Conservation (phyloP, 2,329 filamentous ascomycete genomes). For the Torrubiella hemipterigena region DNA sequence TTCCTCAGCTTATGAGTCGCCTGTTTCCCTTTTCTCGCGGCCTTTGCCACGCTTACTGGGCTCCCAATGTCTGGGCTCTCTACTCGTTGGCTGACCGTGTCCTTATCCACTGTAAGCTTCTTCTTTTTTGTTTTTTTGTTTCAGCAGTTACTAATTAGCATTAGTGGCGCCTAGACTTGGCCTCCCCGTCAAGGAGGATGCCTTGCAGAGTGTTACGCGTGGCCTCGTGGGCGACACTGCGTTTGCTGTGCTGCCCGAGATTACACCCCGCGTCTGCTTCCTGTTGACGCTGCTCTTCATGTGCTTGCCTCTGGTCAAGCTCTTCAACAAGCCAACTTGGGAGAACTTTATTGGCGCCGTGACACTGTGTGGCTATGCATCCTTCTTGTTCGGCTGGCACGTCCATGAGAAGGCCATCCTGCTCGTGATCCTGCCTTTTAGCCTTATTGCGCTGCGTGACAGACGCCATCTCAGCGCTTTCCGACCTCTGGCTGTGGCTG, state of each 20-base stretch:
- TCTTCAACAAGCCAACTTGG: constrained; percentile 73
- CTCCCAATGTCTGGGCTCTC: constrained; percentile 91
- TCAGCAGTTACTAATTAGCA: background rate
- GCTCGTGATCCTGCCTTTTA: constrained; percentile 90
- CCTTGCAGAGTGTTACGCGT: constrained; percentile 79
- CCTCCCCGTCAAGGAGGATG: constrained; percentile 58
- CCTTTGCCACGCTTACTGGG: constrained; percentile 96
- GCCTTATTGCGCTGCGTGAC: constrained; percentile 79
- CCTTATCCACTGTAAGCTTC: constrained; percentile 64
- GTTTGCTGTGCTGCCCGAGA: constrained; percentile 84
- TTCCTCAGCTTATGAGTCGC: constrained; percentile 70
- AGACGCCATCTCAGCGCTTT: constrained; percentile 86
- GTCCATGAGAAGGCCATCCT: constrained; percentile 97
- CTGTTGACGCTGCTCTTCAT: constrained; percentile 74
- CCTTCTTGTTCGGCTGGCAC: constrained; percentile 96
- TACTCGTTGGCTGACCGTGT: constrained; percentile 85
- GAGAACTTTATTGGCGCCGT: constrained; percentile 81
- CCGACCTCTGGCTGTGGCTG: constrained; percentile 79
- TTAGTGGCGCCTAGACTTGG: constrained; percentile 72
- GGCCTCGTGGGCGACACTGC: constrained; percentile 88
- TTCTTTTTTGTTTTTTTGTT: constrained; percentile 6
- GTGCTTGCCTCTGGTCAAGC: constrained; percentile 63
- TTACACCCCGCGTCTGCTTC: constrained; percentile 73
- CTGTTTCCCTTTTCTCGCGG: constrained; percentile 91
- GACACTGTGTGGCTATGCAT: constrained; percentile 89